Base-by-base conservation (phyloP, 2,329 filamentous ascomycete genomes). In the Scleromitrula shiraiana region DNA sequence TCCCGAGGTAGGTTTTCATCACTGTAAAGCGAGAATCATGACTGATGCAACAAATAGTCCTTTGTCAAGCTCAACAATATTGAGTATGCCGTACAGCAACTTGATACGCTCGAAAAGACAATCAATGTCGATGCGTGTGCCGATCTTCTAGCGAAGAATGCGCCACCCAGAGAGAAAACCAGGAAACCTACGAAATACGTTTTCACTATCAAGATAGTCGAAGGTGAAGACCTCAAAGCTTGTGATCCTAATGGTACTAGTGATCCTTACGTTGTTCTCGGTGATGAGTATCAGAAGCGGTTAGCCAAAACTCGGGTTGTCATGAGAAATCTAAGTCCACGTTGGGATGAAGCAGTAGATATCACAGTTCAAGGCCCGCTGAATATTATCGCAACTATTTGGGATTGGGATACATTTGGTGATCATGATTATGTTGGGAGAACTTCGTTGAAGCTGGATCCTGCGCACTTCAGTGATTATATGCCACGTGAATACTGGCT, bases 31-130 rank as follows among this genome's bases (percentile, higher is more conserved):
- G 7, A 15, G 22, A 20, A 19, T 30, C 36, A 35, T 41, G 53
- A 51, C 66, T 70, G 60, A 70, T 56, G 45, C 19, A 12, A 37
- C 27, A 8, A n/a, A 35, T 57, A 95, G 87, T 96, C 90, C 5
- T 85, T 98, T 59, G 89, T 98, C 53, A 98, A 97, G 68, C 77
- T 98, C 57, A 98, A 98, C 73, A 95, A 98, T 62, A 83, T 98
- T 55, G 91, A 96, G 67, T 97, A 88, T 67, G 91, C 90, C 5
- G 89, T 95, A 69, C 78, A 89, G 49, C 88, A 95, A 62, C 76
- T 98, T 44, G 93, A 98, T 64, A 88, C 86, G 65, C 75, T 98
- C 6, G 91, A 97, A 64, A 83, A 79, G 62, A 80, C 83, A 50
- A 88, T 97, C 73, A 90, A 96, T 59, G 89, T 95, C 10, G 93